phyloP scores from a whole-genome alignment of 1,284 basidiomycete species.

The Irpex sp. region DNA sequence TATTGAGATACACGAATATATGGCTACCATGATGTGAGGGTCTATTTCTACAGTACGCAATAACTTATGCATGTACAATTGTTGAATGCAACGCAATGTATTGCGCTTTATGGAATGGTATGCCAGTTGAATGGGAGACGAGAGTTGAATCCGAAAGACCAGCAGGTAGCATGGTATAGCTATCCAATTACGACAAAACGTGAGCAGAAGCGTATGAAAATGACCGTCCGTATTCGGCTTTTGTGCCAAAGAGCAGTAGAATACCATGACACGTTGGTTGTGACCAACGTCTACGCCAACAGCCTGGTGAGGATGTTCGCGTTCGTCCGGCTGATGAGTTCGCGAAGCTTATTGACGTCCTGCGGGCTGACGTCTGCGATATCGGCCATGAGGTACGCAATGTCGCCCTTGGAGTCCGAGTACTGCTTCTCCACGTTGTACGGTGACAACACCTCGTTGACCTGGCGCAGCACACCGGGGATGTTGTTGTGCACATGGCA shows the following conservation, averaged over 20 bases:
- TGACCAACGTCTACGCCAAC: constrained; percentile 47
- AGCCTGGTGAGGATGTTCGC: constrained; percentile 89
- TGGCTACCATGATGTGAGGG: neutral
- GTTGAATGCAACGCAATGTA: constrained; percentile 10
- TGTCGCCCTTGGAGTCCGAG: constrained; percentile 93
- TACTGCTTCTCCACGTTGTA: constrained; percentile 99
- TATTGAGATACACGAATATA: neutral
- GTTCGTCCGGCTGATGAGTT: constrained; percentile 77
- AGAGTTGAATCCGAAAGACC: constrained; percentile 32
- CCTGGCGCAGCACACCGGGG: constrained; percentile 92
- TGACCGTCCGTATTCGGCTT: constrained; percentile 31
- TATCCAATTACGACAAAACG: constrained; percentile 11
- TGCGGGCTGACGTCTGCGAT: constrained; percentile 85
- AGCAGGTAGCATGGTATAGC: constrained; percentile 4
- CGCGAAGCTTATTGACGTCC: constrained; percentile 82
- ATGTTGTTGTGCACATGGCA: constrained; percentile 98
- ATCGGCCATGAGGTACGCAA: constrained; percentile 96
- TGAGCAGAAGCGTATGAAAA: constrained; percentile 16
- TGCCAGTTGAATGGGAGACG: constrained; percentile 29
- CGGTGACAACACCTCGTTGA: constrained; percentile 90
- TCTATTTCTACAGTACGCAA: constrained; percentile 8
- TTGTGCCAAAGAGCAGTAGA: constrained; percentile 1
- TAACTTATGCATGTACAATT: constrained; percentile 8
- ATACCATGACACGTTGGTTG: neutral
- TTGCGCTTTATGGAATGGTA: constrained; percentile 7